Percentiles rank a stretch among this genome's conserved stretches.
Evolutionary conservation across 345 rosid species (phyloP).

Genomic region (Linum usitatissimum): DNA sequence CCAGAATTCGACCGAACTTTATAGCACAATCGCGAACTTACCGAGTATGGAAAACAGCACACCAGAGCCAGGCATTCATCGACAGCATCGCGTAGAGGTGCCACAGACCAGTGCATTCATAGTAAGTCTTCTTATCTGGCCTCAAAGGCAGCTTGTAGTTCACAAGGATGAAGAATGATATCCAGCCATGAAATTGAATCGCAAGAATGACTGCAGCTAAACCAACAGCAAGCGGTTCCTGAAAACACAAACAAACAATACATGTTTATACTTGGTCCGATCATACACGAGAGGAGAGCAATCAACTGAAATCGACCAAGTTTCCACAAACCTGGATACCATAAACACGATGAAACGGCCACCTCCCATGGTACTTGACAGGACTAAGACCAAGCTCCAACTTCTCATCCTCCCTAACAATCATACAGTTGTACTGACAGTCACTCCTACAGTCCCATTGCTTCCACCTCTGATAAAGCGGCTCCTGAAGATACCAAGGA

Average conservation of each 20-base stretch:
- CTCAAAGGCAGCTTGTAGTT: constrained; percentile 66
- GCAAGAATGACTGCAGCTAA: constrained; percentile 69
- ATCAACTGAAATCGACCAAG: neutral
- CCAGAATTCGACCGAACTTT: no score
- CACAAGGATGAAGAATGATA: constrained; percentile 75
- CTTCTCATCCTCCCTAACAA: constrained; percentile 72
- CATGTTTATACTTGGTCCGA: constrained; percentile 5
- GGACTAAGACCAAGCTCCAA: constrained; percentile 49
- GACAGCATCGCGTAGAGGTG: constrained; percentile 59
- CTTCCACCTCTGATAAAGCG: constrained; percentile 75
- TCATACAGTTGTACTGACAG: constrained; percentile 72
- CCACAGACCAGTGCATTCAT: constrained; percentile 63
- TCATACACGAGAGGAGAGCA: neutral
- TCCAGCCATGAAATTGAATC: constrained; percentile 81
- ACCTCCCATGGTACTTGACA: constrained; percentile 77
- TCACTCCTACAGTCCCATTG: constrained; percentile 81
- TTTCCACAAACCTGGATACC: constrained; percentile 50
- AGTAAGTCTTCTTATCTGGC: constrained; percentile 50
- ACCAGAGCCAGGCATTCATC: constrained; percentile 87
- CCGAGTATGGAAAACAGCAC: constrained; percentile 78
- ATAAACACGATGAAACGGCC: constrained; percentile 73
- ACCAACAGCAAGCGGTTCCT: constrained; percentile 89
- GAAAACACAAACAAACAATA: constrained; percentile 8
- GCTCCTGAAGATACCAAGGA: constrained; percentile 83
- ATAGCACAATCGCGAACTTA: constrained; percentile 17